Conservation (phyloP, 2,329 filamentous ascomycete species). For the Aschersonia sp. region DNA sequence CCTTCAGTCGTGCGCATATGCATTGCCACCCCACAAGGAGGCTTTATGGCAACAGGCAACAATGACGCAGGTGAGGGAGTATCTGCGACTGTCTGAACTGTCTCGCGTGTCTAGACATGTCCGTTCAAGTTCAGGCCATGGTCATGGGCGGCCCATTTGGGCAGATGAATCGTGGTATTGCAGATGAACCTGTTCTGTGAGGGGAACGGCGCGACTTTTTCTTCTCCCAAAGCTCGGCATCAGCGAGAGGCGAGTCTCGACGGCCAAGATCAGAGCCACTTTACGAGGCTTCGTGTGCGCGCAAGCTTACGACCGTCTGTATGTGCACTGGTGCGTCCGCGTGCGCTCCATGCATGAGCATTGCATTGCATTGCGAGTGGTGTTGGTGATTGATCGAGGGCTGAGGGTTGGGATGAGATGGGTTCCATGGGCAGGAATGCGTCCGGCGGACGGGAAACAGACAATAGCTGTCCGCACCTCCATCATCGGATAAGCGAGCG, state of each 20-base stretch:
- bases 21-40: not conserved
- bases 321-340: not conserved
- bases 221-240: too few species aligned
- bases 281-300: not conserved
- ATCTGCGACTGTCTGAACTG: too few species aligned
- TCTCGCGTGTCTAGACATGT: too few species aligned
- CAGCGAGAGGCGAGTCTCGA: not conserved
- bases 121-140: not conserved
- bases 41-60: not conserved
- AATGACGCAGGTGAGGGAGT: not conserved
- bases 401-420: too few species aligned
- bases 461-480: not conserved
- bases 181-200: not conserved
- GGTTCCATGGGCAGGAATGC: not conserved
- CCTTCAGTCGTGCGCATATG: too few species aligned
- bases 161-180: too few species aligned
- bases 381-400: too few species aligned
- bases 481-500: not conserved
- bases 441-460: not conserved
- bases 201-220: not conserved
- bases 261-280: not conserved
- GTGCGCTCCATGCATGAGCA: not conserved
- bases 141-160: too few species aligned
- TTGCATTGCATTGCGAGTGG: not conserved
- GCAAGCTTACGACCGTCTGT: not conserved